These are phyloP conservation scores for Hanseniaspora lachancei DNA, from an alignment of 805 yeast species.

Conservation along the genomic window DNA sequence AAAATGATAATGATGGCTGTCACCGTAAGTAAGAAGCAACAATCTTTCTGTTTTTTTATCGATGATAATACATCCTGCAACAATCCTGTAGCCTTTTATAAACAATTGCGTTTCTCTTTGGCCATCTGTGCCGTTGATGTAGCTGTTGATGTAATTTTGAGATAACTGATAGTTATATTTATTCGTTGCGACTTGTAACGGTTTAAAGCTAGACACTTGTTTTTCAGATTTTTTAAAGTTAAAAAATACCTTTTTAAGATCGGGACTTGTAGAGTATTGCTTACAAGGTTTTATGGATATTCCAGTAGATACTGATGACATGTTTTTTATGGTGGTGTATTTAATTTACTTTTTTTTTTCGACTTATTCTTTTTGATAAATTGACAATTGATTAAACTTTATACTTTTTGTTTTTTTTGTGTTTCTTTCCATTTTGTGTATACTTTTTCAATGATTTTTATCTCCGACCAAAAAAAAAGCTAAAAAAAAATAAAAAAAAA, in stretches of 20 bases:
- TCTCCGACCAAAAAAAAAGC: no score
- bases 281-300: background rate
- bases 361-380: no score
- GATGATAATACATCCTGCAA: slow-evolving; percentile 82
- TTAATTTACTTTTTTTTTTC: no score
- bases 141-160: background rate
- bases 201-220: background rate
- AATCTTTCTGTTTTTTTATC: slow-evolving; percentile 45
- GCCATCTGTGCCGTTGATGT: background rate
- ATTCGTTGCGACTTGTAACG: background rate
- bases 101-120: slow-evolving; percentile 8
- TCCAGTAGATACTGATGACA: background rate
- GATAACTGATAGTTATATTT: background rate
- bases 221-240: background rate
- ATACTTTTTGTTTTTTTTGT: no score
- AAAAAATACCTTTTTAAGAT: background rate
- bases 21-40: slow-evolving; percentile 56
- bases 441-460: no score
- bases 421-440: no score
- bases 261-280: background rate
- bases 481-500: no score
- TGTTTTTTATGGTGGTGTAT: background rate
- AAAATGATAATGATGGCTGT: slow-evolving; percentile 53
- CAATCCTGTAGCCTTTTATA: slow-evolving; percentile 48
- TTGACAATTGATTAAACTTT: no score